A percentile compares a stretch with the other conserved stretches of the same genome.
Conservation (phyloP, 768 basidiomycete genomes). For the Lentinus brumalis region DNA sequence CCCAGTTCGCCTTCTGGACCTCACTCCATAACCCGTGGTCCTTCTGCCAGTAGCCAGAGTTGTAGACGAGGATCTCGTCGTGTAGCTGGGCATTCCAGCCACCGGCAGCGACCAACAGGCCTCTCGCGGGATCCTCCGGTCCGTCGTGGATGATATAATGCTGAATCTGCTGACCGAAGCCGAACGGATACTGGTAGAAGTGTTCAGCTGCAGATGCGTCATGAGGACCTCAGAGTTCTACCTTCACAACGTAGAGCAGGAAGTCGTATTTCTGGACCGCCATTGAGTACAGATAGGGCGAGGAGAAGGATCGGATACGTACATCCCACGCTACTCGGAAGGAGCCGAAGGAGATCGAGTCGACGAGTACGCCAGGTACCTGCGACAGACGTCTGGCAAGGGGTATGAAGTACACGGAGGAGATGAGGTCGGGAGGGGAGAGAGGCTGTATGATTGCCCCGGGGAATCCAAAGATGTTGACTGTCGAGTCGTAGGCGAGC, state of each 20-base stretch:
- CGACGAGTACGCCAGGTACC: conserved; percentile 54
- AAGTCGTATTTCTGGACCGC: conserved; percentile 53
- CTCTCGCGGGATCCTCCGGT: conserved; percentile 49
- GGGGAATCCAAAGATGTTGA: conserved; percentile 56
- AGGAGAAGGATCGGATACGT: conserved; percentile 23
- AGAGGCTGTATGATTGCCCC: conserved; percentile 47
- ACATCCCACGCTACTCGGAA: conserved; percentile 65
- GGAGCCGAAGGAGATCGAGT: conserved; percentile 53
- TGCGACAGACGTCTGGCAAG: conserved; percentile 42
- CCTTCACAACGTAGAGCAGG: conserved; percentile 52
- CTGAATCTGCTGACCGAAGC: conserved; percentile 28
- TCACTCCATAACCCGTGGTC: conserved; percentile 57
- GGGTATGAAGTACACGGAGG: conserved; percentile 50
- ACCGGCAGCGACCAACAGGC: conserved; percentile 55
- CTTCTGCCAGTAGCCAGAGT: conserved; percentile 70
- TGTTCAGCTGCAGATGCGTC: conserved; percentile 3
- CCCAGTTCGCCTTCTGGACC: conserved; percentile 60
- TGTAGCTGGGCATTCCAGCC: conserved; percentile 56
- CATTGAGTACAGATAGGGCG: not conserved
- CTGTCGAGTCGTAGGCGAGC: conserved; percentile 44
- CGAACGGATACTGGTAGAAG: conserved; percentile 28
- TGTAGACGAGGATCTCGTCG: conserved; percentile 77
- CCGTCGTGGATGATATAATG: conserved; percentile 66
- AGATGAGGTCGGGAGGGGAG: conserved; percentile 51
- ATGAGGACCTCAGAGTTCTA: conserved; percentile 29